These are phyloP conservation scores for Aspergillus ostianus DNA, from an alignment of 495 filamentous ascomycete genomes.

Conservation along the genomic window DNA sequence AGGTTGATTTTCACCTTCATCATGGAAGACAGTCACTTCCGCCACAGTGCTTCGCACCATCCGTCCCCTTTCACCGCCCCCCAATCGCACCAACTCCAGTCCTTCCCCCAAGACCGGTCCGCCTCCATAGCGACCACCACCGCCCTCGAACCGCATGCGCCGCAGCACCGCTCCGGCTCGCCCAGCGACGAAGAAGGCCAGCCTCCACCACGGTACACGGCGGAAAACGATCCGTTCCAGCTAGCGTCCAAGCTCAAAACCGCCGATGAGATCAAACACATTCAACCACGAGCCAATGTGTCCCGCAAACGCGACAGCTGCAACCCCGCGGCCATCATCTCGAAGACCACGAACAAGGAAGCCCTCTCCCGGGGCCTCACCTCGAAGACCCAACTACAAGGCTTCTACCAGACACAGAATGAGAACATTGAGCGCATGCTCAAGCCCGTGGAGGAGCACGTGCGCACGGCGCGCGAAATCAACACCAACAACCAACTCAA, in stretches of 20 bases:
- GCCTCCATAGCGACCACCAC: conserved; percentile 32
- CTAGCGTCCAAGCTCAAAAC: conserved; percentile 79
- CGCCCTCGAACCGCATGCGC: conserved; percentile 28
- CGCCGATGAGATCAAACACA: conserved; percentile 70
- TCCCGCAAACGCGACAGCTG: conserved; percentile 68
- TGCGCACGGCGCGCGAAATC: conserved; percentile 73
- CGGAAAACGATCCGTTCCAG: conserved; percentile 74
- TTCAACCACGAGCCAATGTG: conserved; percentile 68
- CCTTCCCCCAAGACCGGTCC: conserved; percentile 17
- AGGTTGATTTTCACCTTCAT: background rate
- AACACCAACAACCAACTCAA: conserved; percentile 78
- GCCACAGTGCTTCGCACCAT: conserved; percentile 40
- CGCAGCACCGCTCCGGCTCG: conserved; percentile 32
- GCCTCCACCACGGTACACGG: conserved; percentile 55
- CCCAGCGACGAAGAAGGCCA: conserved; percentile 65
- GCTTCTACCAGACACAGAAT: conserved; percentile 91
- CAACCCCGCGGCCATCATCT: conserved; percentile 40
- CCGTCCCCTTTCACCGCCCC: conserved; percentile 24
- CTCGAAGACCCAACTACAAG: conserved; percentile 62
- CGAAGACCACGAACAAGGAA: conserved; percentile 21
- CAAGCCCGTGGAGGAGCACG: conserved; percentile 90
- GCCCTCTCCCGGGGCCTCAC: conserved; percentile 36
- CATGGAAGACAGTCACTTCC: conserved; percentile 41
- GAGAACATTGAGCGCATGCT: conserved; percentile 88
- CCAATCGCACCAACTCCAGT: conserved; percentile 9